Evolutionary conservation across 345 rosid species (phyloP).

Genomic region (Heritiera fomes): DNA sequence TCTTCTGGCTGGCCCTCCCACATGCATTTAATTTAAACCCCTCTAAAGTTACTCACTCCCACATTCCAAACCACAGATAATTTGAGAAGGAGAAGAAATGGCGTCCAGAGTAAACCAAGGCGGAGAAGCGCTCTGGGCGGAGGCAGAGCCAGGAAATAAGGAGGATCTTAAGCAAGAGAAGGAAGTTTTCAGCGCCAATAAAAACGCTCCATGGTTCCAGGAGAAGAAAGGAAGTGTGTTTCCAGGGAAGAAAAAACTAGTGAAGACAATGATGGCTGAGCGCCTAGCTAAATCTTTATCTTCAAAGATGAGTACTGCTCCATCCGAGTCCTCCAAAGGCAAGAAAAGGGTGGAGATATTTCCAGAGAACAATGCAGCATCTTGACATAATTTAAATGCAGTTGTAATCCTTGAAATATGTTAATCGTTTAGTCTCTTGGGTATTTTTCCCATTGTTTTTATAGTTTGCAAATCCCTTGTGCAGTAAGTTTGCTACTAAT

Average conservation of each 20-base stretch:
- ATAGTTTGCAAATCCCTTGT: neutral
- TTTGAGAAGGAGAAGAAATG: neutral
- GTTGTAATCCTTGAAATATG: neutral
- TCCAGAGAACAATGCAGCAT: neutral
- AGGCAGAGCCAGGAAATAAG: neutral
- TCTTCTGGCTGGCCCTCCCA: neutral
- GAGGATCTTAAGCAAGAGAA: neutral
- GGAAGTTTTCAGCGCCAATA: neutral
- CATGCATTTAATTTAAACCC: neutral
- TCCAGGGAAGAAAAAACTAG: neutral
- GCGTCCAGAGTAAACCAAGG: neutral
- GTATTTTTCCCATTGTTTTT: neutral
- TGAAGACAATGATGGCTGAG: neutral
- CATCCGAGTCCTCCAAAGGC: neutral
- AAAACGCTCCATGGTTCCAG: neutral
- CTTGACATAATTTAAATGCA: neutral
- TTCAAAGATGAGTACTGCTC: neutral
- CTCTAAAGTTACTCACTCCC: neutral
- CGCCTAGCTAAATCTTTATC: neutral
- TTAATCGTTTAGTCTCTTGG: neutral
- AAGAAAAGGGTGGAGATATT: neutral
- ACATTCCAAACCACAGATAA: neutral
- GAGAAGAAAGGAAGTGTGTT: constrained; percentile 13
- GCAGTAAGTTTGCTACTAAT: neutral
- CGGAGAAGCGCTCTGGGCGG: neutral